phyloP scores from a whole-genome alignment of 768 basidiomycete species.

The Artomyces pyxidatus region DNA sequence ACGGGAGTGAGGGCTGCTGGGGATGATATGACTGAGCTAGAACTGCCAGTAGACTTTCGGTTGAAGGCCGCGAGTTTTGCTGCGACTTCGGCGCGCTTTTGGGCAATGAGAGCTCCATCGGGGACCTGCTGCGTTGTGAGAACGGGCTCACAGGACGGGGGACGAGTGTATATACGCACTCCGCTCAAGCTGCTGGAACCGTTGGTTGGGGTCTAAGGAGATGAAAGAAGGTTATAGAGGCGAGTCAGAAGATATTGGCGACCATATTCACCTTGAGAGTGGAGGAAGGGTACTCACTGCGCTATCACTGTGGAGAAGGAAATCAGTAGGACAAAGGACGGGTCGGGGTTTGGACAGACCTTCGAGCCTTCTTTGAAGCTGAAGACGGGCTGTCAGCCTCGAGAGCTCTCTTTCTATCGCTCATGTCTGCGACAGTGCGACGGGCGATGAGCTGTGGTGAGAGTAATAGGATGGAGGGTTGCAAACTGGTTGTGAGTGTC shows the following conservation, averaged over 20 bases:
- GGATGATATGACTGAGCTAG: constrained; percentile 19
- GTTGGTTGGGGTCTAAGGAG: constrained; percentile 44
- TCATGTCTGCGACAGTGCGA: no score
- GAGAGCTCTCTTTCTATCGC: constrained; percentile 12
- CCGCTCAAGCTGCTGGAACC: constrained; percentile 23
- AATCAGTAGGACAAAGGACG: constrained; percentile 12
- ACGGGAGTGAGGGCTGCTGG: constrained; percentile 21
- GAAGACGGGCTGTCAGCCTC: constrained; percentile 8
- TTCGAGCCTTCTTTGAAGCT: constrained; percentile 32
- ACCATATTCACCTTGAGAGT: constrained; percentile 65
- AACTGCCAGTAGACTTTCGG: constrained; percentile 12
- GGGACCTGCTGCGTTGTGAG: constrained; percentile 28
- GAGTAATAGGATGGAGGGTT: not conserved
- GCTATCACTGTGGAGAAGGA: constrained; percentile 39
- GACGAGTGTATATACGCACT: not conserved
- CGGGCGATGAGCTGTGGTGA: not conserved
- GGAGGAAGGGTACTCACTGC: constrained; percentile 52
- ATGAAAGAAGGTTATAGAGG: constrained; percentile 58
- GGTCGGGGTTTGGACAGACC: constrained; percentile 33
- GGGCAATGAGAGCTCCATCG: constrained; percentile 64
- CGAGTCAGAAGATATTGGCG: constrained; percentile 47
- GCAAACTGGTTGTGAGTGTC: not conserved
- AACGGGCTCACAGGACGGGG: not conserved
- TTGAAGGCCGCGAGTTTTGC: constrained; percentile 66
- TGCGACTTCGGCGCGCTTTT: constrained; percentile 77